phyloP scores from a whole-genome alignment of 805 yeast species.

The Ogataea ganodermae region DNA sequence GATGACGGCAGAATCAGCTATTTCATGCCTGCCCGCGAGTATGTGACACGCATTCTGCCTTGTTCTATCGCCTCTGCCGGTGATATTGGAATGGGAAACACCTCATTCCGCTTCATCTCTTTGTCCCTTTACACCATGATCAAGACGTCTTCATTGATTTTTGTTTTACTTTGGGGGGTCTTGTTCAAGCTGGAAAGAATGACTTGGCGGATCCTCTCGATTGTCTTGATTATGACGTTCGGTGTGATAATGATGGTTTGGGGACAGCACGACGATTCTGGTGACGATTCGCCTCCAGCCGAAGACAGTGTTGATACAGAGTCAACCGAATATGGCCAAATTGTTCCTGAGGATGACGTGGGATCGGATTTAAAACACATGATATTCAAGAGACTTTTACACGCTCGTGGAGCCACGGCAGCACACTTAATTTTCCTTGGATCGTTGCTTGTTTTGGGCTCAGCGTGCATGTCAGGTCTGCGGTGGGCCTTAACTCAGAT shows the following conservation, averaged over 20 bases:
- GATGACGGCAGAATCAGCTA: conserved; percentile 18
- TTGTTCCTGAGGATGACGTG: conserved; percentile 20
- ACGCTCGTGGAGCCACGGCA: conserved; percentile 14
- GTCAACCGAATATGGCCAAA: conserved; percentile 21
- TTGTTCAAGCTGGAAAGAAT: conserved; percentile 76
- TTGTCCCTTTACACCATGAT: conserved; percentile 89
- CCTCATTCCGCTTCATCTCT: conserved; percentile 76
- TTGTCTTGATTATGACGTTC: conserved; percentile 74
- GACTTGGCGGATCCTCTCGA: conserved; percentile 63
- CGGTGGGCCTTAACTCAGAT: conserved; percentile 96
- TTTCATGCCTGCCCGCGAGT: conserved; percentile 39
- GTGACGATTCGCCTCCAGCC: neutral
- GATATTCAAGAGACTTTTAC: conserved; percentile 14
- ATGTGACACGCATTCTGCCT: conserved; percentile 64
- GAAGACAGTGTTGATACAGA: neutral
- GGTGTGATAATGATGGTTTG: conserved; percentile 91
- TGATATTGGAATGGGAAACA: conserved; percentile 91
- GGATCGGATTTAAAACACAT: neutral
- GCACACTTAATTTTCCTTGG: conserved; percentile 49
- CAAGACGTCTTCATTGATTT: conserved; percentile 83
- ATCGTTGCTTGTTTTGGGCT: conserved; percentile 68
- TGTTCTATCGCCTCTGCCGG: conserved; percentile 88
- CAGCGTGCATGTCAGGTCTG: conserved; percentile 82
- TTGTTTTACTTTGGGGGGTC: conserved; percentile 87
- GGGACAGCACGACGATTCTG: conserved; percentile 39